Evolutionary conservation across 2,329 filamentous ascomycete genomes (phyloP).

Genomic region (Plectosphaerella sp.): DNA sequence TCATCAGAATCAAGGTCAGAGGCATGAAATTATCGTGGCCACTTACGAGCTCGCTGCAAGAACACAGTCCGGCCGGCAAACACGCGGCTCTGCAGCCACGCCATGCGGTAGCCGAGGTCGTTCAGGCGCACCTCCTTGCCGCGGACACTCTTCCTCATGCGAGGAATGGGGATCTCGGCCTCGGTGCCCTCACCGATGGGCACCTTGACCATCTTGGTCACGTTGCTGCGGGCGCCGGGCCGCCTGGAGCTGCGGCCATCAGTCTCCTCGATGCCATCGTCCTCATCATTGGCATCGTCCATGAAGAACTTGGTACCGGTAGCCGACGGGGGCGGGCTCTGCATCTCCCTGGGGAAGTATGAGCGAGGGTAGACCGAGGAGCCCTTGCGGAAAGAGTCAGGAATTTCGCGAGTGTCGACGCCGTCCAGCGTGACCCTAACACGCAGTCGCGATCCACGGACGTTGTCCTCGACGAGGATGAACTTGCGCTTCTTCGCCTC

Average conservation of each 20-base stretch:
- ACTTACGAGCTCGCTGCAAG: slow-evolving; percentile 85
- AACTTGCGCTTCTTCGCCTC: slow-evolving; percentile 93
- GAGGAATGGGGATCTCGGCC: slow-evolving; percentile 69
- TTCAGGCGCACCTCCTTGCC: slow-evolving; percentile 87
- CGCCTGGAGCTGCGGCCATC: slow-evolving; percentile 38
- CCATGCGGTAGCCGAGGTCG: slow-evolving; percentile 91
- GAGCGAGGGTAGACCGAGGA: slow-evolving; percentile 88
- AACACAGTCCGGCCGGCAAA: slow-evolving; percentile 86
- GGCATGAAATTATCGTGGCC: neutral
- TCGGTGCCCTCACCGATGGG: slow-evolving; percentile 67
- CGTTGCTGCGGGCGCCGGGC: slow-evolving; percentile 25
- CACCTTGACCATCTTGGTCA: slow-evolving; percentile 51
- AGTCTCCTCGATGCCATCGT: slow-evolving; percentile 48
- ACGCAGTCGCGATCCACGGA: slow-evolving; percentile 74
- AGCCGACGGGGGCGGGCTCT: slow-evolving; percentile 72
- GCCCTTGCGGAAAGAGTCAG: slow-evolving; percentile 86
- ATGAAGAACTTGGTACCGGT: slow-evolving; percentile 72
- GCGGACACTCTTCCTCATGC: slow-evolving; percentile 64
- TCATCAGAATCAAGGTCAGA: neutral
- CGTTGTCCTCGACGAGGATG: slow-evolving; percentile 87
- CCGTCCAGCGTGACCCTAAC: slow-evolving; percentile 91
- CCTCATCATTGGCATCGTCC: slow-evolving; percentile 57
- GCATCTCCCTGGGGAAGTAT: slow-evolving; percentile 92
- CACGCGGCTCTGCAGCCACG: slow-evolving; percentile 90
- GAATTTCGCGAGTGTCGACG: slow-evolving; percentile 92